Base-by-base conservation (phyloP, 805 yeast species). In the Suhomyces vadensis region DNA sequence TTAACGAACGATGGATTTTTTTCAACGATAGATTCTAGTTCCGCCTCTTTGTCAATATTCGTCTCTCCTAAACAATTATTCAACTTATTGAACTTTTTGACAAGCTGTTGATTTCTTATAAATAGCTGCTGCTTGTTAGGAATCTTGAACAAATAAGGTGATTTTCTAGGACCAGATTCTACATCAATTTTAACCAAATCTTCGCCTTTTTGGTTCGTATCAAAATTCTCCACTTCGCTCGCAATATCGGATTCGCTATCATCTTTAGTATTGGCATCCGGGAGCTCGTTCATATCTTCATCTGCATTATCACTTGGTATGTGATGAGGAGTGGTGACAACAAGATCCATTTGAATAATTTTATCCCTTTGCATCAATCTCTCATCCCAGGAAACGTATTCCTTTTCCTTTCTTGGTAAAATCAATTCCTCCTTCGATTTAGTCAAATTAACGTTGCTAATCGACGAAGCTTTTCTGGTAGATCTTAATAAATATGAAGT, bases 401-500 rank as follows among this genome's bases (percentile, higher is more conserved):
- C 53, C 44, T 58, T 61, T 7, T 57, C 57, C 38, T 54, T 56
- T 41, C 56, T 60, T 5, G 69, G 66, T 29, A 58, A 41, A 11
- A 70, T 62, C 11, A 71, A 58, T 37, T 68, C 74, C 23, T 71
- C 76, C 49, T 62, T 56, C 11, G 75, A 65, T 44, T 66, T 71
- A 20, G 58, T 53, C 31, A 64, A 50, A 37, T 68, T 64, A 20
- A 62, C 51, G 43, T 65, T 69, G 41, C 67, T 61, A 17, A 71
- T 65, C 11, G 64, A 66, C 14, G 77, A 67, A 1, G 73, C 69
- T 46, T 78, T 79, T 48, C 84, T 71, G 0, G 83, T 77, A 6
- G 85, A 75, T 50, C 88, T 72, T 51, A 78, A 73, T 31, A 83
- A 65, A 50, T 79, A 75, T 1, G 83, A 75, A 2, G 83, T 77